These are phyloP conservation scores for Hanseniaspora jakobsenii DNA, from an alignment of 805 yeast species.

Conservation along the genomic window DNA sequence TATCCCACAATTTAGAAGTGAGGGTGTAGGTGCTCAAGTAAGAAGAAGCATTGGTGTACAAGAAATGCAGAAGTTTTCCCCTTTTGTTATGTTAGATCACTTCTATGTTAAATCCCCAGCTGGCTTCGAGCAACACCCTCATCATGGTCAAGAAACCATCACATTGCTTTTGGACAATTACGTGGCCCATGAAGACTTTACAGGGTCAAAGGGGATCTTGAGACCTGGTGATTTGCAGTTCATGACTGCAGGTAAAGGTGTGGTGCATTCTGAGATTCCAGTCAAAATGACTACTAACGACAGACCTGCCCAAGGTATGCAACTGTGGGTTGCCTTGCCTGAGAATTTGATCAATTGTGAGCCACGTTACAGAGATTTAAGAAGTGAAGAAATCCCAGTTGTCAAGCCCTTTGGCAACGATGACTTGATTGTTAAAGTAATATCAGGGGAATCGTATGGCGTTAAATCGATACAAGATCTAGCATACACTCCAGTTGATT, in stretches of 20 bases:
- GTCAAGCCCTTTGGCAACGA: slow-evolving; percentile 55
- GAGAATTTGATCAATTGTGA: slow-evolving; percentile 44
- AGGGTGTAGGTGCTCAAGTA: slow-evolving; percentile 82
- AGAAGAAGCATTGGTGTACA: slow-evolving; percentile 67
- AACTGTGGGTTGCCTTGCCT: slow-evolving; percentile 81
- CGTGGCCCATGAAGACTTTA: slow-evolving; percentile 74
- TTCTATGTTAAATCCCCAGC: slow-evolving; percentile 51
- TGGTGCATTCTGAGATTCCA: slow-evolving; percentile 82
- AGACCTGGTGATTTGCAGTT: slow-evolving; percentile 79
- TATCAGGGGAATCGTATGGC: slow-evolving; percentile 67
- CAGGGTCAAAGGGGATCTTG: slow-evolving; percentile 68
- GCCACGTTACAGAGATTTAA: slow-evolving; percentile 71
- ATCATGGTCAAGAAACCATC: slow-evolving; percentile 72
- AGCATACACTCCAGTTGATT: slow-evolving; percentile 72
- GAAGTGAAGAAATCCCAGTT: slow-evolving; percentile 56
- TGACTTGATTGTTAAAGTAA: slow-evolving; percentile 45
- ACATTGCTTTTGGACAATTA: slow-evolving; percentile 54
- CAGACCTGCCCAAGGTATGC: slow-evolving; percentile 55
- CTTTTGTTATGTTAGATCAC: slow-evolving; percentile 73
- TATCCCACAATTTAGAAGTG: slow-evolving; percentile 57
- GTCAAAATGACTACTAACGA: slow-evolving; percentile 27
- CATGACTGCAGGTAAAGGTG: slow-evolving; percentile 87
- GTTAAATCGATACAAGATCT: slow-evolving; percentile 60
- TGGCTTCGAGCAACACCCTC: slow-evolving; percentile 80
- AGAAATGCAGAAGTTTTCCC: slow-evolving; percentile 61